Base-by-base conservation (phyloP, 2,329 filamentous ascomycete genomes). In the Herpomyces periplanetae region DNA sequence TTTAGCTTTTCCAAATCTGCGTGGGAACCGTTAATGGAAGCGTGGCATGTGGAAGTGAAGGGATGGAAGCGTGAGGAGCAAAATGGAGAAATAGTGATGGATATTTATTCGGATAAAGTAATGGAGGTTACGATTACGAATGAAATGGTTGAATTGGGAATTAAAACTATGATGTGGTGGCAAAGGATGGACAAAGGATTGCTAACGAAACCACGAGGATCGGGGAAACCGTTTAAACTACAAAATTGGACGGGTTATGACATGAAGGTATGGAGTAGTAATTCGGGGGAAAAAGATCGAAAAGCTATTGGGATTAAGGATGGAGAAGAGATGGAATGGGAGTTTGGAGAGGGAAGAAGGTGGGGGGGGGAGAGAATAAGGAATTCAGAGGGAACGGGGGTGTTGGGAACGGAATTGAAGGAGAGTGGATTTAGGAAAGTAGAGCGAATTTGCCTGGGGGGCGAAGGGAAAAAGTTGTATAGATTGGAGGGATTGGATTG, bases 1-100 rank as follows among this genome's bases (percentile, higher is more conserved):
- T 96, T 87, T 46, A 96, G 96, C 38, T 96, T 96, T 40, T 80
- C 80, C 7, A 96, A 96, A 36, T 96, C 80, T 0, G 69, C 71
- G 3, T 96, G 80, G 80, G 80, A 96, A 36, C 80, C 80, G 3
- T 42, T 96, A 13, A 56, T 96, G 11, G 80, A 96, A 35, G 84
- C 84, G 4, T 96, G 80, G 80, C 59, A 75, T 27, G 47, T 91
- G n/a, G 71, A 71, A 2, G 57, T 96, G 27, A 68, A 84, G 25
- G 55, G 91, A 34, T 58, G 65, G 1, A 73, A 61, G 29, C n/a
- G n/a, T n/a, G n/a, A n/a, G n/a, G 60, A 80, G 22, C 48, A 57
- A 11, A 50, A 54, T 16, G 65, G 61, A 0, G 65, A 75, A 14
- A 42, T 88, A 23, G 64, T 68, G 0, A 47, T 96, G 8, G 73